Base-by-base conservation (phyloP, 2,329 filamentous ascomycete genomes). In the Claviceps humidiphila region DNA sequence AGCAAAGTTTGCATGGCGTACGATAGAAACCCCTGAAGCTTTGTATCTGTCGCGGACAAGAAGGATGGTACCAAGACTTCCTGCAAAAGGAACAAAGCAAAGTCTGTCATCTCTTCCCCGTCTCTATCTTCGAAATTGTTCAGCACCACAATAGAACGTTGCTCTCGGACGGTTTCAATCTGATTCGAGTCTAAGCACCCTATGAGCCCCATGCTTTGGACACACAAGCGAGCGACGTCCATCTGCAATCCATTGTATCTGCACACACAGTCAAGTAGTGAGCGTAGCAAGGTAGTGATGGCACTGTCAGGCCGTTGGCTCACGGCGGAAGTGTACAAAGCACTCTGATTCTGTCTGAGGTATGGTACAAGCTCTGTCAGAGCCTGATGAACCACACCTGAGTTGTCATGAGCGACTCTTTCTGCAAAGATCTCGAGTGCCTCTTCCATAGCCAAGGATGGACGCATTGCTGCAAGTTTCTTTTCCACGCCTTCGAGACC, bases 1-100 rank as follows among this genome's bases (percentile, higher is more conserved):
- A 97, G 76, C 42, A 97, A 76, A 60, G 95, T 85, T 66, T 99
- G 93, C 82, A 98, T 96, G 2, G 85, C 87, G 67, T 87, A 98
- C 1, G 91, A 91, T 17, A 99, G 75, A 63, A 94, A 95, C 0
- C 89, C 90, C 66, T 97, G 93, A 5, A 89, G 77, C 57, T 82
- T 84, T 2, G 89, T 86, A 64, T 96, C 94, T 0, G 86, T 93
- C 1, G 88, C 86, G 1, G 91, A 95, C 44, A 95, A 73, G 63
- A 98, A 99, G 0, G 90, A 85, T 55, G 90, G 89, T 26, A 97
- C 89, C 11, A 98, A 73, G 7, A 95, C 85, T 62, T 94, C 79
- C 61, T 95, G 85, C 16, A 99, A 74, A 47, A 95, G 75, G 60
- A 90, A 89, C 42, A 93, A 74, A 7, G 89, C 81, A 66, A 97